Conservation (phyloP, 305 asterid genomes). For the Fraxinus paxiana region DNA sequence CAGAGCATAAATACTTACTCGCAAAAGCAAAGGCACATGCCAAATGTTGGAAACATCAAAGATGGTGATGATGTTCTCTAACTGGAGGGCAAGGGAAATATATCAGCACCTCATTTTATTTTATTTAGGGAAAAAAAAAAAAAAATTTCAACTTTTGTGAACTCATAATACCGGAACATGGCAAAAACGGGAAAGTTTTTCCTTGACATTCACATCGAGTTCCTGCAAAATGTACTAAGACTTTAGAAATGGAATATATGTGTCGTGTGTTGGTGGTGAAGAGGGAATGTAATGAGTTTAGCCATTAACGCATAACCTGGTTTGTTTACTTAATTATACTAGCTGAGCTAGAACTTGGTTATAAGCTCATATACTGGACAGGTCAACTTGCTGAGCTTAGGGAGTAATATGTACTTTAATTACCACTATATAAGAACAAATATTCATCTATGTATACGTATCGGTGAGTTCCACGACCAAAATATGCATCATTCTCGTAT, state of each 20-base stretch:
- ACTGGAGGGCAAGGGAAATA: conserved; percentile 33
- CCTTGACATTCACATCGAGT: conserved; percentile 68
- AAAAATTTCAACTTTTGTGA: neutral
- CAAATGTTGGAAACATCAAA: conserved; percentile 85
- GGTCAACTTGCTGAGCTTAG: neutral
- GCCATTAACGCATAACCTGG: neutral
- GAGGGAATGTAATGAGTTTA: neutral
- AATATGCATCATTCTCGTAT: neutral
- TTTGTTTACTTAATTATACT: neutral
- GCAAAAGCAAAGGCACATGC: conserved; percentile 80
- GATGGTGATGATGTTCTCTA: conserved; percentile 62
- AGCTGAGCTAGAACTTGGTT: neutral
- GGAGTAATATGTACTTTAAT: neutral
- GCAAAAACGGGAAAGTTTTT: conserved; percentile 83
- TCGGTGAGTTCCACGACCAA: neutral
- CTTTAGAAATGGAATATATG: neutral
- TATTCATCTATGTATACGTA: neutral
- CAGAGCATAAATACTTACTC: conserved; percentile 41
- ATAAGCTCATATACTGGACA: neutral
- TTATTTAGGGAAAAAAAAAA: neutral
- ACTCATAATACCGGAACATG: conserved; percentile 64
- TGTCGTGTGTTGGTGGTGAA: neutral
- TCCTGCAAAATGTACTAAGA: conserved; percentile 46
- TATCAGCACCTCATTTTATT: neutral
- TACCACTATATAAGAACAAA: neutral